Evolutionary conservation across 345 rosid genomes (phyloP).

Genomic region (Brassica cretica): DNA sequence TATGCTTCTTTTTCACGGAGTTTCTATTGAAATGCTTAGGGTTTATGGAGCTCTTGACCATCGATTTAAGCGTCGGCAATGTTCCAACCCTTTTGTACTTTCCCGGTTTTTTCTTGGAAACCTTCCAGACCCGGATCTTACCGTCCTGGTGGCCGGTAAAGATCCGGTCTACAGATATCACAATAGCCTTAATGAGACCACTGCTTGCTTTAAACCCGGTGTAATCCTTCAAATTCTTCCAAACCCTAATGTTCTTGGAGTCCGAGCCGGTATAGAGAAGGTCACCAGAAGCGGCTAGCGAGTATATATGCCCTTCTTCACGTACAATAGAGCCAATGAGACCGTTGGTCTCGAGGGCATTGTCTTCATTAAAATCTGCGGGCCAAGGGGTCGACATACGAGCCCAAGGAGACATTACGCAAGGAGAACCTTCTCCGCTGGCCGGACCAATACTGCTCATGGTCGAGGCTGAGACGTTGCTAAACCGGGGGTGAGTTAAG

Average conservation of each 20-base stretch:
- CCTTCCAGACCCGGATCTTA: constrained; percentile 67
- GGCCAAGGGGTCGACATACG: constrained; percentile 49
- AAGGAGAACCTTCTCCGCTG: constrained; percentile 64
- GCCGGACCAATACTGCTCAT: constrained; percentile 32
- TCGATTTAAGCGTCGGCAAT: constrained; percentile 52
- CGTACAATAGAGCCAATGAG: constrained; percentile 62
- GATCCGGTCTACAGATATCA: constrained; percentile 42
- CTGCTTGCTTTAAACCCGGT: constrained; percentile 63
- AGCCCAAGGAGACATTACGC: constrained; percentile 63
- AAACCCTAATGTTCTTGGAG: constrained; percentile 70
- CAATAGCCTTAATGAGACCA: constrained; percentile 58
- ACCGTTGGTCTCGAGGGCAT: constrained; percentile 42
- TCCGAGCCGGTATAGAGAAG: constrained; percentile 72
- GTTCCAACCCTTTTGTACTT: constrained; percentile 52
- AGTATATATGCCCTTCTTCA: constrained; percentile 70
- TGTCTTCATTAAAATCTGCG: constrained; percentile 24
- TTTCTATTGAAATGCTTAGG: constrained; percentile 53
- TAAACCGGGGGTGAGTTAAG: constrained; percentile 36
- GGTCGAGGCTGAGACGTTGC: constrained; percentile 45
- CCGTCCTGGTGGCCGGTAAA: constrained; percentile 78
- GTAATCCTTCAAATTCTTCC: constrained; percentile 62
- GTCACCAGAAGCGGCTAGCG: constrained; percentile 59
- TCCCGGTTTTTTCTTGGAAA: constrained; percentile 41
- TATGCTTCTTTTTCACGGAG: constrained; percentile 56
- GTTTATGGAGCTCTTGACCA: constrained; percentile 58